Evolutionary conservation across 2,329 filamentous ascomycete species (phyloP), one percentile per base, ranked within the genome.

Genomic region (Penicillium sp.): DNA sequence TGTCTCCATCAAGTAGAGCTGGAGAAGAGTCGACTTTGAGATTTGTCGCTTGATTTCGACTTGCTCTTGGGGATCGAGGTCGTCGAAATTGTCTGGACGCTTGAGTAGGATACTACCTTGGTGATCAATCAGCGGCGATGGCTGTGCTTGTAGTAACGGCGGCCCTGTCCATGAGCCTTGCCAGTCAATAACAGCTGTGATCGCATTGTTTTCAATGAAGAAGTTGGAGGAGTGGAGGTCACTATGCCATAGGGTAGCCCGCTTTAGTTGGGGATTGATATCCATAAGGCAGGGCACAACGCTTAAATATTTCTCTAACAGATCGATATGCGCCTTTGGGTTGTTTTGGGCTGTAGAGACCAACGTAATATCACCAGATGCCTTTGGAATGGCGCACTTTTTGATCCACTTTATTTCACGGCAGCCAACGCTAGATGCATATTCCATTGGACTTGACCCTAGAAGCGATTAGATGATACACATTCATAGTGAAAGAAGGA

Each of bases 181-280:
- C 74, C 75, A 78, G 60, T 78, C 73, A 47, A 79, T 76, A 6
- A 78, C 47, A 47, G 69, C 66, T 7, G 71, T 70, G 35, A 78
- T 69, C 5, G 9, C 27, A 40, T 58, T 61, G 23, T 67, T 56
- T n/a, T 71, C 32, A 27, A 76, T 66, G 55, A 77, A 77, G 23
- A 78, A 61, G 53, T 76, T 78, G 2, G 61, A 61, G 14, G 69
- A 55, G 57, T 72, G 70, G 26, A 77, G 59, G 61, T 77, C 73
- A 30, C 58, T 63, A 62, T 78, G 73, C 71, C 68, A 76, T 34
- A 78, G 53, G n/a, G 66, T 66, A 14, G 73, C 60, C 35, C 57
- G 51, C 44, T 58, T 36, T 11, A 71, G 35, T 3, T 55, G 51
- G 18, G 61, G 30, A 8, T 68, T 53, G 42, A 57, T 55, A 5